Percentiles rank a stretch among this genome's conserved stretches.
Evolutionary conservation across 176 grass and related monocot genomes (phyloP).

Genomic region (Pontederia crassipes): DNA sequence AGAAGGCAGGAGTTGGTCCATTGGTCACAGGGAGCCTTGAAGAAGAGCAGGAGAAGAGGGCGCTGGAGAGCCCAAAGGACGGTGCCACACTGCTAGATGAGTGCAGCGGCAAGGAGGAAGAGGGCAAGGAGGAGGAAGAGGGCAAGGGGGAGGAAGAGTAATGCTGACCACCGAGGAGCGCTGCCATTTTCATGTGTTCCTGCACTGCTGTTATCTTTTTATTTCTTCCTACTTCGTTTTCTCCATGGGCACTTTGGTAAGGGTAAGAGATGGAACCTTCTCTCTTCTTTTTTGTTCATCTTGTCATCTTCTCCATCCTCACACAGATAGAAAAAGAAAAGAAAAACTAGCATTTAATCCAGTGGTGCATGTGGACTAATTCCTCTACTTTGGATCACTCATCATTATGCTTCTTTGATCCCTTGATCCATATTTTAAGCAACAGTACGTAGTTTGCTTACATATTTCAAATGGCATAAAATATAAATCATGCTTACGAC

Average conservation of each 20-base stretch:
- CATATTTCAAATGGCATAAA: too few species aligned
- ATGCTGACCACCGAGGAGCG: too few species aligned
- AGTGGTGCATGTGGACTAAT: too few species aligned
- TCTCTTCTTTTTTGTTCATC: not conserved
- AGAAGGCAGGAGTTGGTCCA: not conserved
- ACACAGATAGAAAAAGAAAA: not conserved
- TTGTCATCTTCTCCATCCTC: not conserved
- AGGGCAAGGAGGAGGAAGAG: conserved; percentile 29
- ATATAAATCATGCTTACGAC: too few species aligned
- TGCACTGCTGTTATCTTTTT: not conserved
- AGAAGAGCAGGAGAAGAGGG: conserved; percentile 58
- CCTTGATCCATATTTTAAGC: too few species aligned
- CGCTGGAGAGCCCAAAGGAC: conserved; percentile 70
- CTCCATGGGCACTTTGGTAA: not conserved
- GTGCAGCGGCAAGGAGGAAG: conserved; percentile 15
- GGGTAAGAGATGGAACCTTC: not conserved
- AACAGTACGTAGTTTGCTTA: too few species aligned
- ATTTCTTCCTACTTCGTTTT: not conserved
- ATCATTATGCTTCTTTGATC: too few species aligned
- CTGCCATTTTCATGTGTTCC: not conserved
- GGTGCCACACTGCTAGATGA: conserved; percentile 20
- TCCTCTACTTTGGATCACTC: too few species aligned
- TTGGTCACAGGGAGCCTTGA: not conserved
- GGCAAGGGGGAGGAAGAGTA: conserved; percentile 26
- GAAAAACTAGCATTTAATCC: not conserved